phyloP scores from a whole-genome alignment of 2,329 filamentous ascomycete genomes.

The Pseudogymnoascus sp. region DNA sequence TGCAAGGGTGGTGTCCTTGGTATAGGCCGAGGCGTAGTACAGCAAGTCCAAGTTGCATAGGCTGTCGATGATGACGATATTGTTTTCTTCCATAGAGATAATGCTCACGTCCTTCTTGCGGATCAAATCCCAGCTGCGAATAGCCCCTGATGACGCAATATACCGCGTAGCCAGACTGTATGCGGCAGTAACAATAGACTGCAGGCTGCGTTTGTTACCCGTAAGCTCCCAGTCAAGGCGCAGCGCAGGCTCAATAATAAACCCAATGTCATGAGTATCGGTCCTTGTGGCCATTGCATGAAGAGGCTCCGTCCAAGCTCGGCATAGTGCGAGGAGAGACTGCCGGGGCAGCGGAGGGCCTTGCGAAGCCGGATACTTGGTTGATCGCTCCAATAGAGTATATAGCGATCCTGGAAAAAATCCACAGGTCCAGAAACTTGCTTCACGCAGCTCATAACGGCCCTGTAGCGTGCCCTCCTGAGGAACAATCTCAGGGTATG shows the following conservation, averaged over 20 bases:
- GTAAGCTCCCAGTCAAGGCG: slow-evolving; percentile 40
- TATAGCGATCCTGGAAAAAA: slow-evolving; percentile 35
- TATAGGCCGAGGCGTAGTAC: slow-evolving; percentile 32
- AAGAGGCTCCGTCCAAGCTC: slow-evolving; percentile 29
- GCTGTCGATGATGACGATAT: slow-evolving; percentile 36
- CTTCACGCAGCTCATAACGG: slow-evolving; percentile 25
- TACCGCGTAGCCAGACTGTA: slow-evolving; percentile 37
- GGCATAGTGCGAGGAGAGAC: slow-evolving; percentile 21
- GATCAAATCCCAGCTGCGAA: slow-evolving; percentile 41
- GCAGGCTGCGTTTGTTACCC: slow-evolving; percentile 31
- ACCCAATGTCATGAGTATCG: slow-evolving; percentile 47
- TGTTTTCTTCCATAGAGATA: slow-evolving; percentile 25
- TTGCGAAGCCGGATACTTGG: slow-evolving; percentile 24
- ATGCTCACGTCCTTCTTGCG: slow-evolving; percentile 26
- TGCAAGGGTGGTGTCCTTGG: slow-evolving; percentile 23
- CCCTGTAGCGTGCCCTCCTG: slow-evolving; percentile 24
- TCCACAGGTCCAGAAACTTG: slow-evolving; percentile 36
- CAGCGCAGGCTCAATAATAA: slow-evolving; percentile 43
- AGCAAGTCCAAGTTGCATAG: slow-evolving; percentile 35
- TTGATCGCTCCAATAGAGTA: slow-evolving; percentile 28
- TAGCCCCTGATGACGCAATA: slow-evolving; percentile 33
- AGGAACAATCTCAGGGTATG: slow-evolving; percentile 29
- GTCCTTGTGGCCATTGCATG: slow-evolving; percentile 34
- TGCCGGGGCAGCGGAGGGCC: background rate
- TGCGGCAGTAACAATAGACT: slow-evolving; percentile 36